Evolutionary conservation across 164 flowering plant species (phyloP), one percentile per base, ranked within the genome.

Genomic region (Santalum album): DNA sequence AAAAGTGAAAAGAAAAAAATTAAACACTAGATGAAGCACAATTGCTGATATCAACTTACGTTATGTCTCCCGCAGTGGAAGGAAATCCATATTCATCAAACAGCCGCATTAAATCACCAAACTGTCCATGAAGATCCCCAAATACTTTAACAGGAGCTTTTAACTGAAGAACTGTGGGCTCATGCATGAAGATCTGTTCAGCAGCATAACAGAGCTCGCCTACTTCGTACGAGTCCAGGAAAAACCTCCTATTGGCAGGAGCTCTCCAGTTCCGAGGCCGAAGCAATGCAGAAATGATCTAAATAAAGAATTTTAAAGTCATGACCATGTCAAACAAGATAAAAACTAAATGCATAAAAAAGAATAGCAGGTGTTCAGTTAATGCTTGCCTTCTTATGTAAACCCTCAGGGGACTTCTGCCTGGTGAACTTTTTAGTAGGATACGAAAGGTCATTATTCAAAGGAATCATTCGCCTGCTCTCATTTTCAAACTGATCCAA

Each of bases 21-120:
- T 19, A 21, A 29, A 56, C 22, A 56, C 19, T 7, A 21, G 3
- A 23, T 23, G 20, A 5, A 43, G 23, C 19, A 19, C 10, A 55
- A 57, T 25, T 25, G 26, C 24, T 4, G 4, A 22, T 22, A 18
- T 49, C 45, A 56, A 69, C 86, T 77, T 68, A 90, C 99, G 96
- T 87, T 57, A 94, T 84, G 65, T 94, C 99, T 62, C 99, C 97
- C 17, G 97, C 97, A 38, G 95, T 75, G 20, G 97, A 87, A 58
- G 99, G 99, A 74, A 74, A 85, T 51, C 97, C 99, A 78, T 94
- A 94, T 75, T 94, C 99, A 77, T 90, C 97, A 78, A 94, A 94
- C 25, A 90, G 69, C 38, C 97, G 90, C 96, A 90, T 94, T 22
- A 94, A 69, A 63, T 94, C 99, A 69, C 99, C 99, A 79, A 94